Evolutionary conservation across 2,329 filamentous ascomycete species (phyloP).

Genomic region (Xylariales sp.): DNA sequence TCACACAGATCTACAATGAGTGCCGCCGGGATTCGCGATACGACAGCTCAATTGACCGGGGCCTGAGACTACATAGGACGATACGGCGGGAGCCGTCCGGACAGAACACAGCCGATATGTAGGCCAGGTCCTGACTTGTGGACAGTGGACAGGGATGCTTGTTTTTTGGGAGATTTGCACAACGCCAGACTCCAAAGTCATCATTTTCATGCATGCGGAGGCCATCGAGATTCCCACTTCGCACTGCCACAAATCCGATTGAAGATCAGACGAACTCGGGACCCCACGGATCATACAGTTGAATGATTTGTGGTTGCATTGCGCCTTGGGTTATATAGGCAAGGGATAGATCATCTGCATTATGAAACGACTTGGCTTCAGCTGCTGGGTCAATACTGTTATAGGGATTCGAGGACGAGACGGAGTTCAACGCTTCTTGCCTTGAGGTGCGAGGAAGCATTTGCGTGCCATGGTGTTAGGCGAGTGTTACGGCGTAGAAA

Average conservation of each 20-base stretch:
- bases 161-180: too few species aligned
- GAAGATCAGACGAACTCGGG: slow-evolving; percentile 1
- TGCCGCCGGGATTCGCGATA: too few species aligned
- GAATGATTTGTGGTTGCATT: background rate
- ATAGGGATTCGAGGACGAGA: background rate
- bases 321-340: slow-evolving; percentile 1
- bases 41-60: too few species aligned
- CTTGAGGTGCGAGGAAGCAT: too few species aligned
- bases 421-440: too few species aligned
- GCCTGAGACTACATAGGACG: background rate
- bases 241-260: background rate
- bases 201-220: too few species aligned
- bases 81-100: background rate
- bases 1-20: background rate
- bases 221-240: too few species aligned
- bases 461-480: too few species aligned
- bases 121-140: too few species aligned
- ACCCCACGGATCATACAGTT: background rate
- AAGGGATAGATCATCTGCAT: slow-evolving; percentile 6
- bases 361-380: background rate
- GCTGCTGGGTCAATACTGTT: background rate
- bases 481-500: too few species aligned
- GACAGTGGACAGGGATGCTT: background rate
- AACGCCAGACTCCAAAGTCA: too few species aligned
- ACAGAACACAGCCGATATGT: background rate